phyloP scores from a whole-genome alignment of 345 rosid species.

The Euphorbia peplus region DNA sequence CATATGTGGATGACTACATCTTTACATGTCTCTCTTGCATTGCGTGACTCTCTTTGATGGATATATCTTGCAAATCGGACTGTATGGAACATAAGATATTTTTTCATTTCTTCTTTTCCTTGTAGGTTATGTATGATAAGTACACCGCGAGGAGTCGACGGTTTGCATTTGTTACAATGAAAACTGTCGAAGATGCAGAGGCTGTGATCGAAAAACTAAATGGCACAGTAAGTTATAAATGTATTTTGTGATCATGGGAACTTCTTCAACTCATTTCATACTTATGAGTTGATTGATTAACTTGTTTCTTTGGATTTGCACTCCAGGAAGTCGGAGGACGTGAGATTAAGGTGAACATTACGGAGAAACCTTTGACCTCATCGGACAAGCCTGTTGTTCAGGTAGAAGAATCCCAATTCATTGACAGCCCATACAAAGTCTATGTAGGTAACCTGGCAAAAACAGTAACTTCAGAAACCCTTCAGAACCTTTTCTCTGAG shows the following conservation, averaged over 20 bases:
- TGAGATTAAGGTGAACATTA: constrained; percentile 74
- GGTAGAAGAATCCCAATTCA: constrained; percentile 62
- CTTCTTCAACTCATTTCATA: background rate
- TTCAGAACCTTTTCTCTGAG: constrained; percentile 61
- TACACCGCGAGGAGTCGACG: constrained; percentile 72
- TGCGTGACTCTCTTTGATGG: background rate
- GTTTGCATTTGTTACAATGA: constrained; percentile 86
- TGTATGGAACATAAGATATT: background rate
- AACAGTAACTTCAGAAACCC: constrained; percentile 61
- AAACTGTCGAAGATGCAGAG: constrained; percentile 76
- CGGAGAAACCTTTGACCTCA: constrained; percentile 61
- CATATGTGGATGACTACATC: background rate
- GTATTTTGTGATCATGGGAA: background rate
- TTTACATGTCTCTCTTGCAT: background rate
- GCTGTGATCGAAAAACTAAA: constrained; percentile 75
- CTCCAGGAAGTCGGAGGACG: constrained; percentile 76
- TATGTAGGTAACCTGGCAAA: constrained; percentile 90
- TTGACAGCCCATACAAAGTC: constrained; percentile 69
- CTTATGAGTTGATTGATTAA: background rate
- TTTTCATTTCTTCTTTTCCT: background rate
- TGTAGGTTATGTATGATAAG: constrained; percentile 82
- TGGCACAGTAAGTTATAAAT: constrained; percentile 52
- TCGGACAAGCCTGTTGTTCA: constrained; percentile 50
- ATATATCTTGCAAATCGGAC: background rate
- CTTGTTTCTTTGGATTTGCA: background rate